Base-by-base conservation (phyloP, 345 rosid genomes). In the Eucalyptus pumila region DNA sequence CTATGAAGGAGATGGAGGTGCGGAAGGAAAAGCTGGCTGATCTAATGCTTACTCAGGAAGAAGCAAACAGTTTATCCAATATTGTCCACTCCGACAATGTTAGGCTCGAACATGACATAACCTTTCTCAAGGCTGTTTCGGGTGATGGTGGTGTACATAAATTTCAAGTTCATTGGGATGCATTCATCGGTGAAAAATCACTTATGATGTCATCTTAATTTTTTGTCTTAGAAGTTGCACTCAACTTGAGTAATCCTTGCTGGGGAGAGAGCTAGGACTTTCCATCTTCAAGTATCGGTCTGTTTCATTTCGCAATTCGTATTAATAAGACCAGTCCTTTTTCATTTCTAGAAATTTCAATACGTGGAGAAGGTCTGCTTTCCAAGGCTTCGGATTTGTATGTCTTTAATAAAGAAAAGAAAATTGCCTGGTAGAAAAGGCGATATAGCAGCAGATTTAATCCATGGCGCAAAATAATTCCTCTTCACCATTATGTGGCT, bases 101-200 rank as follows among this genome's bases (percentile, higher is more conserved):
- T 21, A 95, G 99, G 94, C 98, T 97, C 27, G 99, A 98, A 98
- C 99, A 98, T 87, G 99, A 96, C 56, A 94, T 97, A 58, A 99
- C 99, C 48, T 97, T 97, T 92, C 95, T 94, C 9, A 97, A 97
- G 95, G 99, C 99, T n/a, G 96, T 98, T 88, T 90, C 97, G 89
- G 98, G 96, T 42, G 99, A 98, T 83, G 93, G 94, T 27, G 99
- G 99, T 98, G 67, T 16, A 27, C 32, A 60, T 60, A 60, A 26
- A 60, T 60, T 12, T 26, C 67, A 12, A 27, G 32, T 27, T 27
- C 30, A 12, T 60, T 26, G 67, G 32, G 32, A 60, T 27, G n/a
- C 30, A 26, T 11, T 26, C n/a, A 27, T 60, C 0, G n/a, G 16
- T 11, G 67, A 60, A 60, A 26, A 60, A 26, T 60, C 67, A 65